phyloP scores from a whole-genome alignment of 768 basidiomycete species.

The Cystofilobasidium bisporidii region DNA sequence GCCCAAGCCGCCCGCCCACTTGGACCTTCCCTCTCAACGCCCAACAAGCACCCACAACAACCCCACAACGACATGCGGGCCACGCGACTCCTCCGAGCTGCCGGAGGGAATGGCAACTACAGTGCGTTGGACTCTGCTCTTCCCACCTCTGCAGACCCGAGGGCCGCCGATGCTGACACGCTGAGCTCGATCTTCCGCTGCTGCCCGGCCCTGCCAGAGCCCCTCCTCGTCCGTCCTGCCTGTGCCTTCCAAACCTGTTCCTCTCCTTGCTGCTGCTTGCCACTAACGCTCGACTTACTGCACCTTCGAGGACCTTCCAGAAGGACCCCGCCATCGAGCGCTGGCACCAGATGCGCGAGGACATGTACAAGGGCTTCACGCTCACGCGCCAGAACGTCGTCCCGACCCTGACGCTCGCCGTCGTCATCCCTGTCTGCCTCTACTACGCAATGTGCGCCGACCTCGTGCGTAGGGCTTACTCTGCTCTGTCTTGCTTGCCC shows the following conservation, averaged over 20 bases:
- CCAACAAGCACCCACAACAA: too few relatives aligned
- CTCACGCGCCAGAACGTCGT: slow-evolving; percentile 1
- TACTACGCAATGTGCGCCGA: neutral
- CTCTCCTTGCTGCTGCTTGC: neutral
- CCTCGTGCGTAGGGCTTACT: neutral
- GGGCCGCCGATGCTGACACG: neutral
- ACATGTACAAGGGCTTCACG: slow-evolving; percentile 11
- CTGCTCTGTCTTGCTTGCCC: neutral
- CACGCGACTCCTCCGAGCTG: neutral
- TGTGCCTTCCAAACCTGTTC: neutral
- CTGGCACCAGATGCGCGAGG: slow-evolving; percentile 4
- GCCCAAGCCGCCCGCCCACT: too few relatives aligned
- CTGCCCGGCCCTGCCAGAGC: neutral
- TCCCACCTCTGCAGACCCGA: too few relatives aligned
- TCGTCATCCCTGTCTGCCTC: neutral
- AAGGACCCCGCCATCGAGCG: slow-evolving; percentile 10
- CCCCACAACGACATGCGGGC: neutral
- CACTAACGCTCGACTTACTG: too few relatives aligned
- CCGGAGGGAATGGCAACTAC: neutral
- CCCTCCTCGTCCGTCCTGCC: neutral
- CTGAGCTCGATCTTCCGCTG: neutral
- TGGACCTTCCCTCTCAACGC: too few relatives aligned
- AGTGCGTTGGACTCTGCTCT: neutral
- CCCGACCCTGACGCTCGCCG: neutral
- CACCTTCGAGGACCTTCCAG: neutral